Conservation (phyloP, 768 basidiomycete species). For the Tulasnella sp. region DNA sequence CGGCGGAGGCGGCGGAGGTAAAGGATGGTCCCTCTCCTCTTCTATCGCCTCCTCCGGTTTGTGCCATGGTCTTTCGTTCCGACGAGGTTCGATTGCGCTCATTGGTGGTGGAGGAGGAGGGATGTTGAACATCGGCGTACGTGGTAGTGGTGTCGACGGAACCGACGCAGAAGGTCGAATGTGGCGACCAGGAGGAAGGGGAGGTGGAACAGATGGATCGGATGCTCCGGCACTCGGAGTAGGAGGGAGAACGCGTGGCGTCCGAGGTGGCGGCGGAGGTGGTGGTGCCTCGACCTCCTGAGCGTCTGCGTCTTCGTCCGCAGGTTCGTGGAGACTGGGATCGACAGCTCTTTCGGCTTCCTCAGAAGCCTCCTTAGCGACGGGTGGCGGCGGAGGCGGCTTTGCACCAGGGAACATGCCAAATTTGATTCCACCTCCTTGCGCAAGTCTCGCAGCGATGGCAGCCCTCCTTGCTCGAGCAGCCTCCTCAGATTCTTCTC, state of each 20-base stretch:
- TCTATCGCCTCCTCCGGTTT: conserved; percentile 13
- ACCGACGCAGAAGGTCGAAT: conserved; percentile 28
- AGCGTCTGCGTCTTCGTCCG: conserved; percentile 60
- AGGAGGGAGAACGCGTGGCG: conserved; percentile 8
- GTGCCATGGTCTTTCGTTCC: background rate
- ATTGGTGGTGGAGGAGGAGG: conserved; percentile 34
- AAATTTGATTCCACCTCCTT: conserved; percentile 56
- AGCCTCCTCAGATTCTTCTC: conserved; percentile 55
- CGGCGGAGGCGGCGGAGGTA: conserved; percentile 34
- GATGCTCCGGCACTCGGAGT: conserved; percentile 8
- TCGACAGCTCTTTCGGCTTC: conserved; percentile 38
- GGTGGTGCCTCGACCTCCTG: conserved; percentile 30
- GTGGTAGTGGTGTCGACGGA: conserved; percentile 39
- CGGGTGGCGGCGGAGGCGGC: conserved; percentile 33
- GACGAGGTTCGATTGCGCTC: conserved; percentile 17
- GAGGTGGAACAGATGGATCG: conserved; percentile 25
- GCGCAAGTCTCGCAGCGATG: conserved; percentile 54
- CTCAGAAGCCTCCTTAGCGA: background rate
- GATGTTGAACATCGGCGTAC: conserved; percentile 40
- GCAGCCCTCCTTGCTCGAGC: conserved; percentile 45
- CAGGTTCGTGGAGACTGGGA: conserved; percentile 61
- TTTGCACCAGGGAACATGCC: conserved; percentile 49
- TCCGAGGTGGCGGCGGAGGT: conserved; percentile 26
- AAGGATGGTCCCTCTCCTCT: conserved; percentile 23
- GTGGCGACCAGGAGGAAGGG: conserved; percentile 29